Evolutionary conservation across 129 eudicot species (phyloP).

Genomic region (Heracleum sosnowskyi): DNA sequence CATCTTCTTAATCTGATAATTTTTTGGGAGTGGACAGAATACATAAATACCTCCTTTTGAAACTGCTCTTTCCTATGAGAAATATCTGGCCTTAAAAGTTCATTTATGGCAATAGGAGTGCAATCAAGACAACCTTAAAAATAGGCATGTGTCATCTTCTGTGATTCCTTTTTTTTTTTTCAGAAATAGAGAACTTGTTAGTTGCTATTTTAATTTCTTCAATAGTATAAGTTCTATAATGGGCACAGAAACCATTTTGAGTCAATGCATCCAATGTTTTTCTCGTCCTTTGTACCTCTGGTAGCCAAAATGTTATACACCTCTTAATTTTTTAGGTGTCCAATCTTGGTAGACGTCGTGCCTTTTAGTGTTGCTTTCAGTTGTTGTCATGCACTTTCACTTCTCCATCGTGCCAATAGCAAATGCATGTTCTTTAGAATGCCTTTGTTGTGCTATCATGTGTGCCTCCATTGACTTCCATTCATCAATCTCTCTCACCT

Average conservation of each 20-base stretch:
- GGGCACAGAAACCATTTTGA: slow-evolving; percentile 14
- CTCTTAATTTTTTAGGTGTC: slow-evolving; percentile 31
- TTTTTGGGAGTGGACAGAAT: neutral
- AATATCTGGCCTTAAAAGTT: slow-evolving; percentile 31
- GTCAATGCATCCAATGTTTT: slow-evolving; percentile 22
- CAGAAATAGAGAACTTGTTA: slow-evolving; percentile 31
- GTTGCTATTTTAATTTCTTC: slow-evolving; percentile 59
- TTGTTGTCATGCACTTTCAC: too few species aligned
- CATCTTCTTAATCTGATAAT: too few species aligned
- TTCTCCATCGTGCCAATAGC: too few species aligned
- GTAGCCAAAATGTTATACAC: slow-evolving; percentile 30
- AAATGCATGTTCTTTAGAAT: too few species aligned
- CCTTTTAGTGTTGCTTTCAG: slow-evolving; percentile 44
- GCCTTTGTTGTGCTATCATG: too few species aligned
- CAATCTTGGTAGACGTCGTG: slow-evolving; percentile 41
- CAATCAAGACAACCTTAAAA: slow-evolving; percentile 36
- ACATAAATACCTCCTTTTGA: slow-evolving; percentile 28
- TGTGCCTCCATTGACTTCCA: too few species aligned
- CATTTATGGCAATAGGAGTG: slow-evolving; percentile 56
- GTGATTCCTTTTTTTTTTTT: slow-evolving; percentile 41
- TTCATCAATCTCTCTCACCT: too few species aligned
- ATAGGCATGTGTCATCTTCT: slow-evolving; percentile 61
- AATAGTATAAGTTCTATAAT: slow-evolving; percentile 31
- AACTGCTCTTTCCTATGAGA: slow-evolving; percentile 47
- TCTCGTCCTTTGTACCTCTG: slow-evolving; percentile 28